Evolutionary conservation across 1,284 basidiomycete genomes (phyloP).

Genomic region (Moniliella sp.): DNA sequence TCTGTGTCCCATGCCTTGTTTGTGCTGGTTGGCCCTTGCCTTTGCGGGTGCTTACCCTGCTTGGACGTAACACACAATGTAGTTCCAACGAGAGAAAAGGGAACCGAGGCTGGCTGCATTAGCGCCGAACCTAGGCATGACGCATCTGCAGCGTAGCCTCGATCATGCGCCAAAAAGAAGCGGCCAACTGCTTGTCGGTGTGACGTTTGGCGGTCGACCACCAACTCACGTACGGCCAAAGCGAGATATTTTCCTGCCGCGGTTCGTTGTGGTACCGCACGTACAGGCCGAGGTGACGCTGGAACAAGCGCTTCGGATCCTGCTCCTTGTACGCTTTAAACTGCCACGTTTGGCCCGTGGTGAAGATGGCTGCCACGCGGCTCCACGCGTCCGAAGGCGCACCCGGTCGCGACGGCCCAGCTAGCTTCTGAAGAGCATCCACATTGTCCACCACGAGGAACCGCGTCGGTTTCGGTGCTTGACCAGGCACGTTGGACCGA

Average conservation of each 20-base stretch:
- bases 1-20: too few relatives aligned
- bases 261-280: background rate
- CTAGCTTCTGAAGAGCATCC: slow-evolving; percentile 74
- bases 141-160: background rate
- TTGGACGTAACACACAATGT: too few relatives aligned
- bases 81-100: too few relatives aligned
- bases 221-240: too few relatives aligned
- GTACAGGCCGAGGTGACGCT: background rate
- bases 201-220: background rate
- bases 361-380: slow-evolving; percentile 84
- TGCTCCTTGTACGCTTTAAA: slow-evolving; percentile 62
- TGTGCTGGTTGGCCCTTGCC: too few relatives aligned
- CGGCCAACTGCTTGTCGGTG: background rate
- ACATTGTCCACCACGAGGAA: slow-evolving; percentile 68
- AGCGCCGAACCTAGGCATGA: too few relatives aligned
- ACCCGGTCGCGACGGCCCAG: slow-evolving; percentile 31
- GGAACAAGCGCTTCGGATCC: background rate
- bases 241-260: background rate
- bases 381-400: slow-evolving; percentile 44
- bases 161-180: background rate
- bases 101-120: too few relatives aligned
- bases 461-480: slow-evolving; percentile 39
- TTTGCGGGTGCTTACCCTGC: too few relatives aligned
- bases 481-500: background rate
- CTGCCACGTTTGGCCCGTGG: slow-evolving; percentile 91